These are phyloP conservation scores for Citrus medica DNA, from an alignment of 345 rosid genomes.

Conservation along the genomic window DNA sequence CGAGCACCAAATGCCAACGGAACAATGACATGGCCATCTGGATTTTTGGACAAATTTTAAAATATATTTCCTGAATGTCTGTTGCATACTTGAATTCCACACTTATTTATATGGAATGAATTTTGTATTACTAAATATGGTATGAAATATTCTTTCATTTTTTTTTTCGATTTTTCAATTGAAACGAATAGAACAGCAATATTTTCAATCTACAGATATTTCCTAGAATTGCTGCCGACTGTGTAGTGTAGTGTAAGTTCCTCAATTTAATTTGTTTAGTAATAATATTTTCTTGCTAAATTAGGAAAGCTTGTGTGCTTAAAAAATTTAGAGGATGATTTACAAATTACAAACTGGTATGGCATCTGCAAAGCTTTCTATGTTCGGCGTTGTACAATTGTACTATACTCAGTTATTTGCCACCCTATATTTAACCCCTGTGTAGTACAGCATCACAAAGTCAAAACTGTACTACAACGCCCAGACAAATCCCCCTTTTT, in stretches of 20 bases:
- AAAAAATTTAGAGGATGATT: not conserved
- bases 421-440: not conserved
- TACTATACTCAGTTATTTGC: not conserved
- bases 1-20: not conserved
- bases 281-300: not conserved
- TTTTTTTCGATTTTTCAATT: no score
- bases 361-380: not conserved
- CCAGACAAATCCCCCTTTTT: not conserved
- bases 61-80: no score
- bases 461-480: constrained; percentile 24
- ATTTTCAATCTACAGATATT: no score
- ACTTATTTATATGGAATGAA: not conserved
- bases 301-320: not conserved
- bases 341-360: not conserved
- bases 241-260: not conserved
- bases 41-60: not conserved
- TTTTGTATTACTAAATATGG: not conserved
- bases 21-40: no score
- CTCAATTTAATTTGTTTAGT: not conserved
- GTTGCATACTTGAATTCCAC: not conserved
- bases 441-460: constrained; percentile 15
- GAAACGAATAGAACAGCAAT: no score
- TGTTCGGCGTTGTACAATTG: not conserved
- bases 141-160: no score
- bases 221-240: not conserved